Evolutionary conservation across 768 basidiomycete species (phyloP), one percentile per base, ranked within the genome.

Genomic region (Boletellus sp.): DNA sequence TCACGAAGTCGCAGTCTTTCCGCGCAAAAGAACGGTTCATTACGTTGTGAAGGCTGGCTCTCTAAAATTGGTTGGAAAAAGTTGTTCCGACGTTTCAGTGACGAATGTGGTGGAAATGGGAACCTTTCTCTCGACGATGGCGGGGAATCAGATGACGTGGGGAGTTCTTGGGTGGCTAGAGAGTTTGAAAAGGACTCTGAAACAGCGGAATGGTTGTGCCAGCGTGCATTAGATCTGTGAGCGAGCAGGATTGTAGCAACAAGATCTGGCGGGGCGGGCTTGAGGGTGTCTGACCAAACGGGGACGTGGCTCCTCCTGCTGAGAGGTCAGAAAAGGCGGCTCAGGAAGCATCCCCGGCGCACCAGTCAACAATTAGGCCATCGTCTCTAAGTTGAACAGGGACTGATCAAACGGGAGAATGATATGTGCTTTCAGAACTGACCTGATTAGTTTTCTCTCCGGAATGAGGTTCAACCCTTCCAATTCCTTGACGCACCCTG

Each of bases 341-440:
- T 16, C 5, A 13, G 34, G 38, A 42, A 15, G 32, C 3, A 26
- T 23, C 2, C 24, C 8, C 31, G 22, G n/a, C 50, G 33, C 34
- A 70, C 66, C 66, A 68, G 45, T 68, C 68, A 23, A 68, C 52
- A 23, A 57, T 47, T 43, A 68, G 44, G 19, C 64, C 66, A n/a
- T 68, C 68, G 17, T 64, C 66, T 42, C 66, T 31, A 9, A 45
- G 9, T 28, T 43, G 15, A 15, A 16, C 16, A 4, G 15, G n/a
- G 7, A 33, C 20, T 17, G 9, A 35, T 36, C 17, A 43, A 28
- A 46, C 23, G 16, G n/a, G 16, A 39, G 43, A 19, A 41, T 10
- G 26, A 1, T 11, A 24, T 9, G 11, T 17, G 37, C 7, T 13
- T 46, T 33, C 8, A 36, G 5, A 26, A 54, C 67, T 17, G 28